Evolutionary conservation across 2,329 filamentous ascomycete genomes (phyloP).

Genomic region (Stemphylium beticola): DNA sequence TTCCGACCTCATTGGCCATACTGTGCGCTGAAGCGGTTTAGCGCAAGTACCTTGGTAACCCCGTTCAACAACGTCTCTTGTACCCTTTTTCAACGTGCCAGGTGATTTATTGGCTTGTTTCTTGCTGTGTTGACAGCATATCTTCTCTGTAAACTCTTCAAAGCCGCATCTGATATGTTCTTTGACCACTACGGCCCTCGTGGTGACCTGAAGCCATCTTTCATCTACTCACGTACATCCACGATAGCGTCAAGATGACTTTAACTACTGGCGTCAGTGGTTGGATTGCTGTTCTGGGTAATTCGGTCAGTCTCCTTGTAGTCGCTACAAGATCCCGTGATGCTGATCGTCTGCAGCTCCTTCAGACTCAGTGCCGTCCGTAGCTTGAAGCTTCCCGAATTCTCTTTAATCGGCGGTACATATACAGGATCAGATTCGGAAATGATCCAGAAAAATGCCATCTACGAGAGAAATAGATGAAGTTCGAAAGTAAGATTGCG

Average conservation of each 20-base stretch:
- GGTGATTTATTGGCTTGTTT: not conserved
- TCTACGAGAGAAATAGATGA: no score
- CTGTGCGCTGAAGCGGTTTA: slow-evolving; percentile 1
- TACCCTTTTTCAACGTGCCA: not conserved
- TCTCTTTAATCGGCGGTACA: not conserved
- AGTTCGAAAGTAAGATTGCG: no score
- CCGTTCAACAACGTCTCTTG: not conserved
- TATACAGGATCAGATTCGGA: no score
- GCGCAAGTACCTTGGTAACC: slow-evolving; percentile 13
- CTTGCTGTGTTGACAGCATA: no score
- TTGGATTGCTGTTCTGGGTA: not conserved
- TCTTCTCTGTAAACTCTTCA: not conserved
- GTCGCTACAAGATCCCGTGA: not conserved
- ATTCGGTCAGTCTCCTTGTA: not conserved
- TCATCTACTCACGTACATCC: not conserved
- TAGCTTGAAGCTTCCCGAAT: not conserved
- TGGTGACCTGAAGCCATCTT: not conserved
- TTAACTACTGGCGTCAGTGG: not conserved
- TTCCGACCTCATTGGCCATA: not conserved
- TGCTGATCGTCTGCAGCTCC: not conserved
- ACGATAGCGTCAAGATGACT: not conserved
- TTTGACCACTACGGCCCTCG: not conserved
- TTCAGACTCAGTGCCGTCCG: not conserved
- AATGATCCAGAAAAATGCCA: no score
- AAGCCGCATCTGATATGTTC: not conserved